These are phyloP conservation scores for Bipolaris bicolor DNA, from an alignment of 2,329 filamentous ascomycete genomes.

Conservation along the genomic window DNA sequence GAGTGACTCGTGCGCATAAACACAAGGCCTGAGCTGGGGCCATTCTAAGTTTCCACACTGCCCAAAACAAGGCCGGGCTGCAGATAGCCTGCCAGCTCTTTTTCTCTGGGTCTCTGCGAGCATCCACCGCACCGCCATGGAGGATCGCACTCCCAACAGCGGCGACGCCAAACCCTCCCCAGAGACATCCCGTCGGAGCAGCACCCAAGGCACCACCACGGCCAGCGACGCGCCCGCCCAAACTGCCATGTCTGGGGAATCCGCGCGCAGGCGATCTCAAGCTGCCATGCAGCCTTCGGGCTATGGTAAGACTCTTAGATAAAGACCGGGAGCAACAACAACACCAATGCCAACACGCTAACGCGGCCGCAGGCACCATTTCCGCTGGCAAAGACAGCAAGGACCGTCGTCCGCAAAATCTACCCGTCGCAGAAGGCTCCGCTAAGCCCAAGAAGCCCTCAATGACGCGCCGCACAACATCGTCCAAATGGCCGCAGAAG, in stretches of 20 bases:
- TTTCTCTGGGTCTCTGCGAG: no score
- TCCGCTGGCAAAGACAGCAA: constrained; percentile 41
- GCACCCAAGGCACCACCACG: constrained; percentile 26
- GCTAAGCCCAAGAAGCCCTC: constrained; percentile 70
- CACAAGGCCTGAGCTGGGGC: constrained; percentile 14
- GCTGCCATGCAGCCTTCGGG: constrained; percentile 35
- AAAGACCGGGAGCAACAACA: background rate
- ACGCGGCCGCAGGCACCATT: constrained; percentile 41
- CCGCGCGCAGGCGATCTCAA: constrained; percentile 41
- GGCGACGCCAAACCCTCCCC: constrained; percentile 32
- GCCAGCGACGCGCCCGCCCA: constrained; percentile 30
- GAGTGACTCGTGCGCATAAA: constrained; percentile 25
- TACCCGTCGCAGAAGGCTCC: constrained; percentile 26
- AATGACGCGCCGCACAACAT: constrained; percentile 75
- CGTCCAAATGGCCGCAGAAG: constrained; percentile 75
- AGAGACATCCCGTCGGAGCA: constrained; percentile 35
- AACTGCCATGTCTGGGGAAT: constrained; percentile 29
- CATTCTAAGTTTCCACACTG: constrained; percentile 3
- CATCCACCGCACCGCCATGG: constrained; percentile 30
- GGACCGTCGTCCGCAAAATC: constrained; percentile 37
- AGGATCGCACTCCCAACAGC: constrained; percentile 35
- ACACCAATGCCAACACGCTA: constrained; percentile 9
- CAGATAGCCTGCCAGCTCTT: constrained; percentile 4
- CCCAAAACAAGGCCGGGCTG: constrained; percentile 14
- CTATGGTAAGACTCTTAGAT: constrained; percentile 37